Conservation (phyloP, 2,329 filamentous ascomycete species). For the Ophiostoma sp. region DNA sequence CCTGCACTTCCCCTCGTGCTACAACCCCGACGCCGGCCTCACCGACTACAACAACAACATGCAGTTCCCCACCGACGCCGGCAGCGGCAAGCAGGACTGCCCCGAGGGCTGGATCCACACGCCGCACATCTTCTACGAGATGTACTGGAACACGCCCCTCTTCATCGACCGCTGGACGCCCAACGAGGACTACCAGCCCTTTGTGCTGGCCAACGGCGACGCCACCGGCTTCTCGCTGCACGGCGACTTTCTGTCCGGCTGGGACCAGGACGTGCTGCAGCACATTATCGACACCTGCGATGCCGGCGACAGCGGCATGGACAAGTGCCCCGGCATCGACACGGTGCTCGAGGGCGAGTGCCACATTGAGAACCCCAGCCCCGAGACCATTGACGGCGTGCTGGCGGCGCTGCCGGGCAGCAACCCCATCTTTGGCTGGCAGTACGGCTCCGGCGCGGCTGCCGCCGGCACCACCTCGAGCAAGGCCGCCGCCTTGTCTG, state of each 20-base stretch:
- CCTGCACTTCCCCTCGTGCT: slow-evolving; percentile 69
- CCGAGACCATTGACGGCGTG: slow-evolving; percentile 43
- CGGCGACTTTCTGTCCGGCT: slow-evolving; percentile 68
- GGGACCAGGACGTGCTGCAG: slow-evolving; percentile 61
- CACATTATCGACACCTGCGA: slow-evolving; percentile 63
- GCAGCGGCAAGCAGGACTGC: slow-evolving; percentile 48
- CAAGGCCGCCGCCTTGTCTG: background rate
- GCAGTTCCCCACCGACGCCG: slow-evolving; percentile 51
- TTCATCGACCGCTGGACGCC: slow-evolving; percentile 51
- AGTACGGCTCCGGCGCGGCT: slow-evolving; percentile 32
- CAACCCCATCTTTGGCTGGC: slow-evolving; percentile 51
- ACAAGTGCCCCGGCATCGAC: slow-evolving; percentile 55
- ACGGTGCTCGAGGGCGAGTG: slow-evolving; percentile 47
- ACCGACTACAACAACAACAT: slow-evolving; percentile 61
- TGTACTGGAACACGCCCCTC: slow-evolving; percentile 55
- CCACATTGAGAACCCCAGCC: slow-evolving; percentile 44
- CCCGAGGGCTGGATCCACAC: slow-evolving; percentile 50
- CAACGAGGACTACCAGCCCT: slow-evolving; percentile 53
- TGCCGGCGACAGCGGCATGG: slow-evolving; percentile 54
- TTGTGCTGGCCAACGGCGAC: slow-evolving; percentile 65
- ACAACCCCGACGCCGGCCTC: slow-evolving; percentile 58
- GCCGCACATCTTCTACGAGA: slow-evolving; percentile 55
- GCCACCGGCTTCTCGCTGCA: slow-evolving; percentile 65
- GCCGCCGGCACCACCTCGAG: background rate
- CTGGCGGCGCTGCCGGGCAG: slow-evolving; percentile 50